Evolutionary conservation across 305 asterid genomes (phyloP), one percentile per base, ranked within the genome.

Genomic region (Plantago rigida): DNA sequence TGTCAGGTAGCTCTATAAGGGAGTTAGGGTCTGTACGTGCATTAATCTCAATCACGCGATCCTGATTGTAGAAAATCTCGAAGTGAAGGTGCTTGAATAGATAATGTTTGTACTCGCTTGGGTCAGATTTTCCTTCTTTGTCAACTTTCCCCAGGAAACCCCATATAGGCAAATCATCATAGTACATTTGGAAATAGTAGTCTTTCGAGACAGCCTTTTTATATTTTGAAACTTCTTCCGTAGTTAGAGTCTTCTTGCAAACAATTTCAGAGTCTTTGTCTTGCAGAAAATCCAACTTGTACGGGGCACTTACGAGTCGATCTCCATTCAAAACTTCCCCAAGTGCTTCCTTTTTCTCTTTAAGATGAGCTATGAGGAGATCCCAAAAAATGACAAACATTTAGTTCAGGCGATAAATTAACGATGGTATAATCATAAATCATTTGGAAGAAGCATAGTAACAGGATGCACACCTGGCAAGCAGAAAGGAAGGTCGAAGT

Each of bases 111-210:
- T 78, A 82, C 58, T 86, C 91, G 58, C 78, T 79, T 2, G 93
- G 93, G 70, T 86, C 96, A 44, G 76, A 19, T 80, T 83, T 82
- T 60, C 84, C 90, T 63, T 88, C 96, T 73, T 80, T 84, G 54
- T 84, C 91, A 45, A 89, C 89, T 67, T 78, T 86, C 19, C 96
- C 94, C 52, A 89, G 71, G 69, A 89, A 84, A 48, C 91, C 94
- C 94, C 96, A 89, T 36, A 86, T 74, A 48, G 96, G 96, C 71
- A 88, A 73, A 69, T 88, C 96, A 75, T 88, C 96, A 58, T 85
- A 87, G 76, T 85, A 88, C 96, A 89, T 89, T 64, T 89, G 95
- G 47, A 89, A 86, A 68, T 84, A 86, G 56, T 89, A 89, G 72
- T 89, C 96, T 74, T 89, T 86, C 0, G 84, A 56, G 0, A 88